Conservation (phyloP, 75 land plant genomes). For the Selaginella moellendorffii region DNA sequence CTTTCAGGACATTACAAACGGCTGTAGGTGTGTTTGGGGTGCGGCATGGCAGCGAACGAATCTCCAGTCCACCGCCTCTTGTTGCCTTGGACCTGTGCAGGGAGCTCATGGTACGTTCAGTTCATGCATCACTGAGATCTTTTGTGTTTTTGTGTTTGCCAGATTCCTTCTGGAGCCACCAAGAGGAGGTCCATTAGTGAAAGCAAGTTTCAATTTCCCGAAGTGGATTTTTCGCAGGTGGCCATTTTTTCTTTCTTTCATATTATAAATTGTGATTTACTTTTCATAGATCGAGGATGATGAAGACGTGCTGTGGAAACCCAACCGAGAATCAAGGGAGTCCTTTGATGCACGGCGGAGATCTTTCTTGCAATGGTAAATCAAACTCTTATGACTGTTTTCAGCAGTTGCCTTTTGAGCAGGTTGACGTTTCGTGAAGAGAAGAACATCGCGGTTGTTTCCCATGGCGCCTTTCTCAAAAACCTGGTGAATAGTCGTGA, state of each 20-base stretch:
- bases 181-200: neutral
- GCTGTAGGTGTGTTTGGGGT: slow-evolving; percentile 91
- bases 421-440: slow-evolving; percentile 23
- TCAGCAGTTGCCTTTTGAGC: neutral
- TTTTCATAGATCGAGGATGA: slow-evolving; percentile 53
- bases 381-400: neutral
- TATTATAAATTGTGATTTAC: neutral
- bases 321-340: slow-evolving; percentile 52
- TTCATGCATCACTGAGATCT: neutral
- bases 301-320: slow-evolving; percentile 66
- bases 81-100: slow-evolving; percentile 72
- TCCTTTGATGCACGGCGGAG: slow-evolving; percentile 50
- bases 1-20: slow-evolving; percentile 75
- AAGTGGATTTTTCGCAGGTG: slow-evolving; percentile 70
- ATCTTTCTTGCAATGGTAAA: slow-evolving; percentile 67
- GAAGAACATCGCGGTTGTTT: slow-evolving; percentile 26
- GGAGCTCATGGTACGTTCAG: slow-evolving; percentile 53
- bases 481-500: neutral
- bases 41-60: slow-evolving; percentile 3
- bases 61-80: slow-evolving; percentile 50
- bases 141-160: neutral
- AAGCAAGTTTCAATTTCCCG: slow-evolving; percentile 26
- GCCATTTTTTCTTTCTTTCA: neutral
- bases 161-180: neutral
- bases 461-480: slow-evolving; percentile 25